phyloP scores from a whole-genome alignment of 257 asterid genomes.

The Salvia rosmarinus region DNA sequence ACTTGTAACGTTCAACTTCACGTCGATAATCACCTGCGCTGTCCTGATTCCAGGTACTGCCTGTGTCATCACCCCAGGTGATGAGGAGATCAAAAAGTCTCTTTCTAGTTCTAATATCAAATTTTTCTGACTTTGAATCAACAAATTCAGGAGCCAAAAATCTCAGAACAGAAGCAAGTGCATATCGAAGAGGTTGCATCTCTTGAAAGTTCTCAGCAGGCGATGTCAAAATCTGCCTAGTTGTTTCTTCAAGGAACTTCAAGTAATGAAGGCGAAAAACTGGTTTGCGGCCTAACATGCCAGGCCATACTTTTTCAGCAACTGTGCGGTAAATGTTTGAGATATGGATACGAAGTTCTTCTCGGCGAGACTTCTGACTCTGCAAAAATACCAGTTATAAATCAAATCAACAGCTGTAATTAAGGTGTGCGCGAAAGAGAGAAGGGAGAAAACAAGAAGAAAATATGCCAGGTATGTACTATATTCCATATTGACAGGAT shows the following conservation, averaged over 20 bases:
- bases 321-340: constrained; percentile 90
- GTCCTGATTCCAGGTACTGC: constrained; percentile 92
- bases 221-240: constrained; percentile 71
- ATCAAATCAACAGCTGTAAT: constrained; percentile 26
- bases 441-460: neutral
- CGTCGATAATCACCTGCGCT: constrained; percentile 93
- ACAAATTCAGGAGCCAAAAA: constrained; percentile 98
- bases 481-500: constrained; percentile 19
- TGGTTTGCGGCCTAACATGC: constrained; percentile 91
- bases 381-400: constrained; percentile 43
- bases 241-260: constrained; percentile 94
- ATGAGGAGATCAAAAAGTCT: constrained; percentile 93
- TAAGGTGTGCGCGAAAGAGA: neutral
- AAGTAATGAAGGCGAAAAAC: constrained; percentile 96
- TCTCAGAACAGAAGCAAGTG: constrained; percentile 93
- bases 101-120: constrained; percentile 89
- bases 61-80: constrained; percentile 93
- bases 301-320: constrained; percentile 98
- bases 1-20: constrained; percentile 98
- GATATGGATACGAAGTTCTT: constrained; percentile 87
- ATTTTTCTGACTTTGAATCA: constrained; percentile 93
- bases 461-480: neutral
- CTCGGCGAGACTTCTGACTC: constrained; percentile 98
- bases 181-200: constrained; percentile 89
- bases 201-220: constrained; percentile 86